These are phyloP conservation scores for Musa itinerans DNA, from an alignment of 176 grass and related monocot genomes.

Conservation along the genomic window DNA sequence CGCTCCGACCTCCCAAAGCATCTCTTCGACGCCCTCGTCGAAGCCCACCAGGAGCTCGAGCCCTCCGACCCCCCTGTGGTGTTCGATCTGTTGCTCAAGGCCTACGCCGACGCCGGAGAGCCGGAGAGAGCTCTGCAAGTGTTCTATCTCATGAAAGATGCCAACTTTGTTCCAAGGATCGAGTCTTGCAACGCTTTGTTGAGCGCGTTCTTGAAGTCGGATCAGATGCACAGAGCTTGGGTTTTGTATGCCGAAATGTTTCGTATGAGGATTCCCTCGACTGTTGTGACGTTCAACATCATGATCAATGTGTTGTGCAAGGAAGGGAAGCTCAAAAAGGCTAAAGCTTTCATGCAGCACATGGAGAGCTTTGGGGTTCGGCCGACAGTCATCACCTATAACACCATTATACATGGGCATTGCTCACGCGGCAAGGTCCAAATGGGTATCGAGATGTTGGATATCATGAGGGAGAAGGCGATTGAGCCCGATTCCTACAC, in stretches of 20 bases:
- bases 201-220: not conserved
- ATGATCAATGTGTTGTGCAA: conserved; percentile 21
- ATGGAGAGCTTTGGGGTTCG: conserved; percentile 5
- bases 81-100: conserved; percentile 5
- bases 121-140: not conserved
- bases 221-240: not conserved
- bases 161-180: not conserved
- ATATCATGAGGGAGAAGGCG: conserved; percentile 9
- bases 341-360: not conserved
- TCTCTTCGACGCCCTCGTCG: not conserved
- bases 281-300: conserved; percentile 7
- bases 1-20: not conserved
- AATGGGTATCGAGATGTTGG: conserved; percentile 2
- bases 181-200: conserved; percentile 11
- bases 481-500: conserved; percentile 12
- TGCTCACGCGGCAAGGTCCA: conserved; percentile 4
- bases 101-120: not conserved
- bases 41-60: not conserved
- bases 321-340: conserved; percentile 13
- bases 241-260: conserved; percentile 16
- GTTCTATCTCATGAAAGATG: conserved; percentile 13
- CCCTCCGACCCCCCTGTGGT: not conserved
- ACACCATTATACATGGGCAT: conserved; percentile 12
- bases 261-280: conserved; percentile 7
- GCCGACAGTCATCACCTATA: conserved; percentile 10